Conservation (phyloP, 352 stramenopile genomes). For the Halophytophthora polymorphica region DNA sequence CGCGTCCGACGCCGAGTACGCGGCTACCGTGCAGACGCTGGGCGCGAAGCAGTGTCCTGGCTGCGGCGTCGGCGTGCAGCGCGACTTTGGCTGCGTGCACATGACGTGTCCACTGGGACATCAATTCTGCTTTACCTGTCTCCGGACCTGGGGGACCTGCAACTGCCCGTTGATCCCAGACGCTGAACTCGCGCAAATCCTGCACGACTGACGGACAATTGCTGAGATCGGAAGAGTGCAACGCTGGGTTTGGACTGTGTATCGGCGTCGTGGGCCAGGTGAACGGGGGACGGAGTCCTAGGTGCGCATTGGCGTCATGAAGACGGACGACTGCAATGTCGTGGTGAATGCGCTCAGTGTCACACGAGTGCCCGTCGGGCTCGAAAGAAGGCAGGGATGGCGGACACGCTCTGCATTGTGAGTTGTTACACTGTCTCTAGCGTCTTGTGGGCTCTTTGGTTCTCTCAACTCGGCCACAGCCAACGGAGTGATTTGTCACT, state of each 20-base stretch:
- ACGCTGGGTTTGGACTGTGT: no score
- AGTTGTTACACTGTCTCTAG: background rate
- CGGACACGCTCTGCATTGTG: no score
- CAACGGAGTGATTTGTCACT: background rate
- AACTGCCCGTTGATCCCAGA: conserved; percentile 59
- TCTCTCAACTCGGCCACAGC: background rate
- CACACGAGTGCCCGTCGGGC: no score
- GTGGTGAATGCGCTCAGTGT: no score
- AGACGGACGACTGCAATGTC: background rate
- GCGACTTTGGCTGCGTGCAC: conserved; percentile 74
- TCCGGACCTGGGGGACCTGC: conserved; percentile 50
- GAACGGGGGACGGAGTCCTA: background rate
- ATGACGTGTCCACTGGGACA: conserved; percentile 73
- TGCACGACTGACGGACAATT: conserved; percentile 37
- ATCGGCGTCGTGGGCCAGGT: no score
- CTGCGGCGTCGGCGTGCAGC: conserved; percentile 69
- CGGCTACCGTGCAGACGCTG: conserved; percentile 29
- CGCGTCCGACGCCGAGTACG: conserved; percentile 61
- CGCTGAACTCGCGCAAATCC: conserved; percentile 41
- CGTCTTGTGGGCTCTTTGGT: background rate
- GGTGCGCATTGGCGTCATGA: background rate
- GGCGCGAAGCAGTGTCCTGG: conserved; percentile 73
- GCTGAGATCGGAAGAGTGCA: background rate
- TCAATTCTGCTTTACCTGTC: conserved; percentile 76
- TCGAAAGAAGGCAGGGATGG: no score